These are phyloP conservation scores for Fusarium xylarioides DNA, from an alignment of 2,329 filamentous ascomycete species.

Conservation along the genomic window DNA sequence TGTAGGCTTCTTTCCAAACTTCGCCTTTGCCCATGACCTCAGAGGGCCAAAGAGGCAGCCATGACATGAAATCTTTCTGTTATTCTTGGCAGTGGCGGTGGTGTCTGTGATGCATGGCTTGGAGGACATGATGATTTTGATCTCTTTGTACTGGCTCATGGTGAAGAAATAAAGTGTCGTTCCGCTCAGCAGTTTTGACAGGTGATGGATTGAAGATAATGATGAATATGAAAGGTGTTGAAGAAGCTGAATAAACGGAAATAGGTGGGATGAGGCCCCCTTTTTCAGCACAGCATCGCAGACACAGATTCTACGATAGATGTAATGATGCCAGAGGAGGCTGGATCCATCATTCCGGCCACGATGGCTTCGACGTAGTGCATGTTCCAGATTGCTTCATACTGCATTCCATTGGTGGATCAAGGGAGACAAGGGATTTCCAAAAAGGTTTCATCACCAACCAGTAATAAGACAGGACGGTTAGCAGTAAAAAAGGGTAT, in stretches of 20 bases:
- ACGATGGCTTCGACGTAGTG: not conserved
- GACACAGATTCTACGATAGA: not conserved
- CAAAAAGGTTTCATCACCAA: not conserved
- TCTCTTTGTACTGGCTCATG: conserved; percentile 24
- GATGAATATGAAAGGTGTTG: not conserved
- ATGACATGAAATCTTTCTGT: conserved; percentile 8
- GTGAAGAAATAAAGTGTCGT: not conserved
- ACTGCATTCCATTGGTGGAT: conserved; percentile 30
- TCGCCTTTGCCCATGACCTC: conserved; percentile 11
- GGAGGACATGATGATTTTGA: conserved; percentile 30
- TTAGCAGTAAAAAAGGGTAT: not conserved
- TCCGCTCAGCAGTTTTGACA: conserved; percentile 13
- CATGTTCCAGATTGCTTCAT: conserved; percentile 19
- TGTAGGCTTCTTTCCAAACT: conserved; percentile 5
- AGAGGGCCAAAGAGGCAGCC: conserved; percentile 24
- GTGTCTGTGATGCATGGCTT: not conserved
- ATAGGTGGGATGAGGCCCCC: conserved; percentile 4
- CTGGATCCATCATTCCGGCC: conserved; percentile 30
- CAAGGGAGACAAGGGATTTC: conserved; percentile 15
- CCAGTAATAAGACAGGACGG: not conserved
- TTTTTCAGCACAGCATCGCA: conserved; percentile 17
- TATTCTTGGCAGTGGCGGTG: not conserved
- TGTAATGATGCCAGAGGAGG: conserved; percentile 10
- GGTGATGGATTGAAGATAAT: not conserved
- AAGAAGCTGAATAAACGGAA: too few species aligned